Percentiles rank a stretch among this genome's conserved stretches.
Evolutionary conservation across 163 green algal genomes (phyloP).

Genomic region (Scenedesmus sp.): DNA sequence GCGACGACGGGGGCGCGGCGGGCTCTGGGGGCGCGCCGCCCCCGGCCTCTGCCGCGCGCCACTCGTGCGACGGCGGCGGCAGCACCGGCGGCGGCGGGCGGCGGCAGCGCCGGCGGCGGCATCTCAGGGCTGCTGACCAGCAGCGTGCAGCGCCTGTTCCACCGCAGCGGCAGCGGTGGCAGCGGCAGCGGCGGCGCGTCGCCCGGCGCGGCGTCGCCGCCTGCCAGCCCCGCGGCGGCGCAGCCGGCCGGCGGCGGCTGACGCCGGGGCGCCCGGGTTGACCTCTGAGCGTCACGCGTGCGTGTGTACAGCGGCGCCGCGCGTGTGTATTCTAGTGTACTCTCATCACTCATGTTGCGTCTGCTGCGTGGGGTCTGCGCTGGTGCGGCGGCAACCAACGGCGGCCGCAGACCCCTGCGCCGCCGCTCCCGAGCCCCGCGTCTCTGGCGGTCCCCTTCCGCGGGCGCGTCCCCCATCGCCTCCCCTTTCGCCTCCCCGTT

Average conservation of each 20-base stretch:
- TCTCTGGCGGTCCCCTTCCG: too few relatives aligned
- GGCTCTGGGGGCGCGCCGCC: slow-evolving; percentile 3
- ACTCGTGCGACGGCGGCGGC: background rate
- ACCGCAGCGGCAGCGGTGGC: slow-evolving; percentile 36
- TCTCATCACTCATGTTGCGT: too few relatives aligned
- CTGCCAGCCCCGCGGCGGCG: slow-evolving; percentile 15
- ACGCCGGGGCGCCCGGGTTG: too few relatives aligned
- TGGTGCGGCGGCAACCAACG: too few relatives aligned
- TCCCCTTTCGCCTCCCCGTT: too few relatives aligned
- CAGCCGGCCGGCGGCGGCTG: slow-evolving; percentile 3
- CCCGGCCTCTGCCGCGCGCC: background rate
- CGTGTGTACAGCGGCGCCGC: too few relatives aligned
- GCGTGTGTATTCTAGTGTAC: too few relatives aligned
- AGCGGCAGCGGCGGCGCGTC: slow-evolving; percentile 3
- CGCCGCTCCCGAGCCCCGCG: too few relatives aligned
- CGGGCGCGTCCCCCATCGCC: too few relatives aligned
- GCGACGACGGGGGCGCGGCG: slow-evolving; percentile 8
- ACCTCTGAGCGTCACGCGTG: too few relatives aligned
- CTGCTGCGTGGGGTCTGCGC: too few relatives aligned
- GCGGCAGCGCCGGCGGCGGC: background rate
- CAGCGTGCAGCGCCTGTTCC: slow-evolving; percentile 41
- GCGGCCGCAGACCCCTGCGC: too few relatives aligned
- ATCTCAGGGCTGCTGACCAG: slow-evolving; percentile 33
- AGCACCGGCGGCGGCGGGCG: background rate
- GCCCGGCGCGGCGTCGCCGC: slow-evolving; percentile 8